phyloP scores from a whole-genome alignment of 2,329 filamentous ascomycete species.

The Diaporthe nobilis region DNA sequence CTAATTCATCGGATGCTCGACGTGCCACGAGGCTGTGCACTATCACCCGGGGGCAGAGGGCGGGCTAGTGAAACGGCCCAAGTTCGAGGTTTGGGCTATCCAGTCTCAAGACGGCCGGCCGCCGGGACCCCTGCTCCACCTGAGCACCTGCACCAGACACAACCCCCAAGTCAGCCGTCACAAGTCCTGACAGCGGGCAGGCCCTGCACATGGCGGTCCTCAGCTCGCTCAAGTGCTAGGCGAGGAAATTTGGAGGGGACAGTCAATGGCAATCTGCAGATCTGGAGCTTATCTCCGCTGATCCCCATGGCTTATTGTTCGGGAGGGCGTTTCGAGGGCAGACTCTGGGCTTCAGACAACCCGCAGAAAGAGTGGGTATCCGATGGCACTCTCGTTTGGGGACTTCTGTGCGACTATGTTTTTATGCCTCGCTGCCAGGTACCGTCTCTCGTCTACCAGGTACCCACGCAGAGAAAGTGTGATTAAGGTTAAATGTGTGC shows the following conservation, averaged over 20 bases:
- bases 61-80: conserved; percentile 38
- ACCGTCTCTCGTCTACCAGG: background rate
- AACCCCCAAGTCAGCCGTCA: conserved; percentile 1
- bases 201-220: background rate
- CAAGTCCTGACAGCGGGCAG: conserved; percentile 2
- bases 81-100: conserved; percentile 40
- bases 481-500: conserved; percentile 33
- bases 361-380: conserved; percentile 21
- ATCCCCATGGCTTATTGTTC: conserved; percentile 5
- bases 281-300: conserved; percentile 17
- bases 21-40: conserved; percentile 38
- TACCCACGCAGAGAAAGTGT: background rate
- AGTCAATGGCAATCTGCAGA: conserved; percentile 25
- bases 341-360: background rate
- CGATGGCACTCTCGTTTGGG: background rate
- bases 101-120: conserved; percentile 38
- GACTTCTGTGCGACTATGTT: conserved; percentile 14
- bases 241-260: conserved; percentile 20
- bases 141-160: conserved; percentile 18
- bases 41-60: background rate
- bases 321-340: conserved; percentile 8
- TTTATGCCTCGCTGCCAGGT: conserved; percentile 18
- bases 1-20: conserved; percentile 31
- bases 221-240: background rate
- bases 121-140: conserved; percentile 36